A percentile compares a stretch with the other conserved stretches of the same genome.
Conservation (phyloP, 2,329 filamentous ascomycete genomes). For the Fusarium oxysporum region DNA sequence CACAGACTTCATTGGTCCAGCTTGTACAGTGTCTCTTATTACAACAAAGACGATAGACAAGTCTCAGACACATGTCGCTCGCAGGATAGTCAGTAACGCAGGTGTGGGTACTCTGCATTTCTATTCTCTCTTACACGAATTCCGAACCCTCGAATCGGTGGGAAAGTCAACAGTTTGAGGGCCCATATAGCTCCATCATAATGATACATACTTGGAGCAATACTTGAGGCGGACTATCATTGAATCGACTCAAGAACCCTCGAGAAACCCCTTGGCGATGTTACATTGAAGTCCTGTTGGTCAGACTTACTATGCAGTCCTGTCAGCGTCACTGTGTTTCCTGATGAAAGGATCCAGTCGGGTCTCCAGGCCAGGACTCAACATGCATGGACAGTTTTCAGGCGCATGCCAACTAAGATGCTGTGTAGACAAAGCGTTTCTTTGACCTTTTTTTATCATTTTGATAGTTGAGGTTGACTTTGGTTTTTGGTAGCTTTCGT, state of each 20-base stretch:
- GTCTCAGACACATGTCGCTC: constrained; percentile 15
- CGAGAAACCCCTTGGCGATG: constrained; percentile 16
- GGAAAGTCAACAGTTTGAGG: constrained; percentile 12
- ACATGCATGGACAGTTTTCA: constrained; percentile 2
- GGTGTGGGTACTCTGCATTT: constrained; percentile 4
- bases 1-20: constrained; percentile 4
- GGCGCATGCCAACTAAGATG: constrained; percentile 29
- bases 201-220: background rate
- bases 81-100: constrained; percentile 7
- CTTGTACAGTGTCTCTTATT: constrained; percentile 9
- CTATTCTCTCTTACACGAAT: constrained; percentile 5
- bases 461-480: constrained; percentile 30
- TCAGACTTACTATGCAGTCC: constrained; percentile 4
- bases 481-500: constrained; percentile 26
- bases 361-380: constrained; percentile 5
- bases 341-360: constrained; percentile 4
- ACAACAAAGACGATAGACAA: constrained; percentile 8
- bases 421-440: constrained; percentile 34
- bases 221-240: constrained; percentile 2
- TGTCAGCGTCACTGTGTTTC: constrained; percentile 1
- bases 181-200: constrained; percentile 5
- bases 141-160: constrained; percentile 7
- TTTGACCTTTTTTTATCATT: constrained; percentile 31
- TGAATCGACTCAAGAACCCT: constrained; percentile 16
- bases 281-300: constrained; percentile 31